Base-by-base conservation (phyloP, 2,329 filamentous ascomycete species). In the Nemania serpens region DNA sequence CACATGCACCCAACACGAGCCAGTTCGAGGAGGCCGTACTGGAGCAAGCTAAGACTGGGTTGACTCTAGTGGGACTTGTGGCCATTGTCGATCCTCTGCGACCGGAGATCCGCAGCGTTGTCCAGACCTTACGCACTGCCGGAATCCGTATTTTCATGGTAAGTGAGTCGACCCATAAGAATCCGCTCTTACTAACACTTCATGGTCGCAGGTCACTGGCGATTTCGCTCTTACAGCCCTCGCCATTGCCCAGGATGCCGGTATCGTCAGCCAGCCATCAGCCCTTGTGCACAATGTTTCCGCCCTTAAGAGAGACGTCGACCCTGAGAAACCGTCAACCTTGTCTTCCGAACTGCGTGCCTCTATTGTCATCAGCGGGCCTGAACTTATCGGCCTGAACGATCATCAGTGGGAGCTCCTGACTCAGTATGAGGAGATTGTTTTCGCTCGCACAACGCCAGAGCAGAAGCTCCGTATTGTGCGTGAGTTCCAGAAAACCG, bases 391-490 rank as follows among this genome's bases (percentile, higher is more conserved):
- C 51, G 79, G 79, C 1, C 80, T 93, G 2, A 88, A 85, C 58
- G 84, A 88, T 10, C 70, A 82, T 39, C 89, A 93, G 72, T 93
- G 90, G 90, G 81, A 87, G 59, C 79, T 81, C 34, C 79, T 93
- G 1, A 80, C 81, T 33, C 70, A 76, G 9, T 93, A 92, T 66
- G 80, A 86, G 25, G 90, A 92, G 69, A 88, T 93, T 39, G 88
- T 93, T 12, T 92, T 93, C 71, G 87, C 90, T 0, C 81, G 89
- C 12, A 93, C 89, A 0, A 92, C 90, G 0, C 90, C 89, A 0
- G 89, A 93, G 69, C 89, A 93, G 71, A 93, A 93, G 72, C 82
- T 93, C 6, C 86, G 88, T 36, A 93, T 93, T 62, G 89, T 93
- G n/a, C 84, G 84, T 33, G 89, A 91, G 71, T 88, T 92, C 62